A percentile compares a stretch with the other conserved stretches of the same genome.
Evolutionary conservation across 768 basidiomycete species (phyloP).

Genomic region (Boletus patriciae): DNA sequence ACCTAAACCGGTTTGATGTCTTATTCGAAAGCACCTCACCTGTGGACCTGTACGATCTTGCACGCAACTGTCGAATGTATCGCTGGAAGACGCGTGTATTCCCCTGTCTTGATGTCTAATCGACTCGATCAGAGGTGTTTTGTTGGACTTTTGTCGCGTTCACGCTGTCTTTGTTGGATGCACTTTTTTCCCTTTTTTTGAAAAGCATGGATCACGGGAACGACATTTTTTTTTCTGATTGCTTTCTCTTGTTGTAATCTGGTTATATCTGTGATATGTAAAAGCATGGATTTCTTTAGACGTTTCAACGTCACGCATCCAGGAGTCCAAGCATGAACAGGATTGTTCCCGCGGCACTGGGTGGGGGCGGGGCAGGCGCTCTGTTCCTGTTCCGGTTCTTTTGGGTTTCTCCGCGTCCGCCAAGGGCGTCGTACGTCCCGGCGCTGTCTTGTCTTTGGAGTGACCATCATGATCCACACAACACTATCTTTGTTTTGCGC

Average conservation of each 20-base stretch:
- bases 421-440: not conserved
- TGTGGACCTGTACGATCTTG: not conserved
- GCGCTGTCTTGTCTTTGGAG: not conserved
- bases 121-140: not conserved
- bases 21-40: not conserved
- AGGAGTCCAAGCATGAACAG: not conserved
- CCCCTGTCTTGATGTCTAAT: not conserved
- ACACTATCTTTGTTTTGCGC: conserved; percentile 27
- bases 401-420: not conserved
- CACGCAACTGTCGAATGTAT: conserved; percentile 6
- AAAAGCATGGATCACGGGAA: conserved; percentile 2
- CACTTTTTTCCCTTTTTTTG: not conserved
- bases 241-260: conserved; percentile 9
- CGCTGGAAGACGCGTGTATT: conserved; percentile 1
- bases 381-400: not conserved
- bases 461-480: conserved; percentile 22
- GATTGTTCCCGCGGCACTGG: conserved; percentile 1
- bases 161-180: conserved; percentile 1
- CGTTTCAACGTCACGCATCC: not conserved
- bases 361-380: not conserved
- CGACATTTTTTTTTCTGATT: not conserved
- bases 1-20: conserved; percentile 23
- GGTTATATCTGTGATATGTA: conserved; percentile 10
- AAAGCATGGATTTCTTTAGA: conserved; percentile 2
- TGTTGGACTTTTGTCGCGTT: not conserved